Evolutionary conservation across 169 alveolate genomes (phyloP).

Genomic region (Plasmodium sp.): DNA sequence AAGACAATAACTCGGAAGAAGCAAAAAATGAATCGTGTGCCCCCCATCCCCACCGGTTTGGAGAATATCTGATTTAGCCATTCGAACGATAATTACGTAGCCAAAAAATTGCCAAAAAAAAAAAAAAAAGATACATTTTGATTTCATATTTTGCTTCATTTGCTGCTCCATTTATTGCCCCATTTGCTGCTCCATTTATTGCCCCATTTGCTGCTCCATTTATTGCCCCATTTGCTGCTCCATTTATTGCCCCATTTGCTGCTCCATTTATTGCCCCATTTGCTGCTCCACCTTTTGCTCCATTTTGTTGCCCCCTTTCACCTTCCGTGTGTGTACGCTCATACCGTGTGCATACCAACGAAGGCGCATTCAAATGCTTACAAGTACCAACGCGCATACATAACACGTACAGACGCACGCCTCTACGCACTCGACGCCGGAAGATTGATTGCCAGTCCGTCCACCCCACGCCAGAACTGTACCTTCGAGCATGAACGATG

Average conservation of each 20-base stretch:
- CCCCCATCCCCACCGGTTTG: neutral
- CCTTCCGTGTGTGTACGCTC: neutral
- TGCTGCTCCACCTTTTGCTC: neutral
- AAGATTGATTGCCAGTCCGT: neutral
- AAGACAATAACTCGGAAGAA: slow-evolving; percentile 20
- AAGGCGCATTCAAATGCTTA: neutral
- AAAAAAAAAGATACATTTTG: neutral
- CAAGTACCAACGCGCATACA: neutral
- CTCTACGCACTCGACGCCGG: neutral
- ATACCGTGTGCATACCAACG: neutral
- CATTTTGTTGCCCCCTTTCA: neutral
- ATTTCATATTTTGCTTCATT: neutral
- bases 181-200: neutral
- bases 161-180: neutral
- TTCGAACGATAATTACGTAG: neutral
- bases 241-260: neutral
- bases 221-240: neutral
- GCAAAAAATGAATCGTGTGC: slow-evolving; percentile 6
- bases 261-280: neutral
- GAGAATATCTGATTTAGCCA: neutral
- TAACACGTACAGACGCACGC: neutral
- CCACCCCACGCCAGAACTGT: neutral
- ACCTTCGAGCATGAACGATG: neutral
- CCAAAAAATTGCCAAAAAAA: neutral
- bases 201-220: too few relatives aligned